Percentiles rank a stretch among this genome's conserved stretches.
Conservation (phyloP, 2,329 filamentous ascomycete genomes). For the Capronia americana region DNA sequence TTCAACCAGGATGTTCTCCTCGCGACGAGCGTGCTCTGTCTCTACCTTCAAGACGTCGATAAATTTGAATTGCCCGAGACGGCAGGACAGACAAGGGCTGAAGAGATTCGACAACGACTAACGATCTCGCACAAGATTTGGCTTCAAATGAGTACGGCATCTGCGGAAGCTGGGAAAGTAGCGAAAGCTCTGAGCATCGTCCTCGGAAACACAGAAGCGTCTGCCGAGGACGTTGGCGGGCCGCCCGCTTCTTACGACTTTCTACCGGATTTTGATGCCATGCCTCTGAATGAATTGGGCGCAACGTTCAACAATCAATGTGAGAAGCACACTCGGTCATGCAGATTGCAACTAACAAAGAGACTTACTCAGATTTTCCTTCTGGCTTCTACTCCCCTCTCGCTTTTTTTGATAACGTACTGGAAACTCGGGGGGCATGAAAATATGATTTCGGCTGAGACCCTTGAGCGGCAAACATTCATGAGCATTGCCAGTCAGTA, state of each 20-base stretch:
- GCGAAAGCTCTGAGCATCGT: conserved; percentile 43
- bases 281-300: conserved; percentile 40
- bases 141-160: conserved; percentile 42
- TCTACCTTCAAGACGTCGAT: conserved; percentile 42
- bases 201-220: conserved; percentile 41
- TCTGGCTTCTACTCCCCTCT: conserved; percentile 41
- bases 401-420: conserved; percentile 41
- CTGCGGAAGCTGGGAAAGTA: conserved; percentile 42
- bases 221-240: conserved; percentile 23
- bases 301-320: conserved; percentile 42
- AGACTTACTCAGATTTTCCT: conserved; percentile 40
- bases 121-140: conserved; percentile 42
- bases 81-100: conserved; percentile 38
- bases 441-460: conserved; percentile 2
- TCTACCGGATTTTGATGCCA: conserved; percentile 40
- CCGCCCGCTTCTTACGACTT: conserved; percentile 41
- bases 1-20: conserved; percentile 43
- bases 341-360: conserved; percentile 38
- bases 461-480: too few relatives aligned
- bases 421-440: conserved; percentile 36
- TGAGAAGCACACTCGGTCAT: conserved; percentile 31
- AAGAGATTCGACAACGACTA: conserved; percentile 41
- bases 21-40: conserved; percentile 42
- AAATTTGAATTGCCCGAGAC: conserved; percentile 40
- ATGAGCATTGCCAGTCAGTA: too few relatives aligned